Conservation (phyloP, 2,329 filamentous ascomycete genomes). For the Didymella arachidicola region DNA sequence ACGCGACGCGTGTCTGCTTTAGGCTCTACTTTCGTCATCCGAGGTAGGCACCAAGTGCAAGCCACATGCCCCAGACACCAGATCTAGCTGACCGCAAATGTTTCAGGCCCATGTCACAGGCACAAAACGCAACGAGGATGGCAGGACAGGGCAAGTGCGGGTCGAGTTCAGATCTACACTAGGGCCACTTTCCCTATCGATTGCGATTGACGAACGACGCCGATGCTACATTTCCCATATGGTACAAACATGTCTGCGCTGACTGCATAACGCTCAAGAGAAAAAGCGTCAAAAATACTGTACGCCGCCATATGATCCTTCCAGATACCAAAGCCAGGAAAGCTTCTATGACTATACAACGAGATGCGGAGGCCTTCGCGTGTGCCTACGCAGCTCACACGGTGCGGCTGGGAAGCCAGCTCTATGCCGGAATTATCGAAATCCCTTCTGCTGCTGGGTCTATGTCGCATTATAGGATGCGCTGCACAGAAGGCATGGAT, state of each 20-base stretch:
- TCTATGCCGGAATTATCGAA: conserved; percentile 29
- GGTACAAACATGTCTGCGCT: conserved; percentile 40
- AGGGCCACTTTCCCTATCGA: conserved; percentile 39
- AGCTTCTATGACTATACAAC: conserved; percentile 43
- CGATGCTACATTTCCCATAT: conserved; percentile 38
- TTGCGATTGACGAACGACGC: conserved; percentile 31
- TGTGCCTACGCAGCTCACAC: conserved; percentile 25
- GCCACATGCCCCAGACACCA: conserved; percentile 10
- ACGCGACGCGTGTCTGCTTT: conserved; percentile 16
- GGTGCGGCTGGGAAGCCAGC: conserved; percentile 22
- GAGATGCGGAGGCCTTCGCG: conserved; percentile 28
- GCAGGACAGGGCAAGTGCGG: conserved; percentile 32
- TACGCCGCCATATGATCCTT: conserved; percentile 40
- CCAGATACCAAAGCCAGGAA: conserved; percentile 29
- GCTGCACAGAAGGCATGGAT: conserved; percentile 13
- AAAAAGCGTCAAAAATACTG: conserved; percentile 32
- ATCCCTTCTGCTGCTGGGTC: conserved; percentile 21
- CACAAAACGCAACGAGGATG: conserved; percentile 8
- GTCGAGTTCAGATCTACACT: conserved; percentile 30
- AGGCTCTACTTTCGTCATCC: background rate
- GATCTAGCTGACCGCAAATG: background rate
- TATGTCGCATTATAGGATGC: conserved; percentile 24
- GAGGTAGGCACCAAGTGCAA: background rate
- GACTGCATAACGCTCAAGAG: conserved; percentile 35
- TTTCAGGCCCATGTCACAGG: background rate